phyloP scores from a whole-genome alignment of 2,329 filamentous ascomycete species.

The Dothideomycetes sp. region DNA sequence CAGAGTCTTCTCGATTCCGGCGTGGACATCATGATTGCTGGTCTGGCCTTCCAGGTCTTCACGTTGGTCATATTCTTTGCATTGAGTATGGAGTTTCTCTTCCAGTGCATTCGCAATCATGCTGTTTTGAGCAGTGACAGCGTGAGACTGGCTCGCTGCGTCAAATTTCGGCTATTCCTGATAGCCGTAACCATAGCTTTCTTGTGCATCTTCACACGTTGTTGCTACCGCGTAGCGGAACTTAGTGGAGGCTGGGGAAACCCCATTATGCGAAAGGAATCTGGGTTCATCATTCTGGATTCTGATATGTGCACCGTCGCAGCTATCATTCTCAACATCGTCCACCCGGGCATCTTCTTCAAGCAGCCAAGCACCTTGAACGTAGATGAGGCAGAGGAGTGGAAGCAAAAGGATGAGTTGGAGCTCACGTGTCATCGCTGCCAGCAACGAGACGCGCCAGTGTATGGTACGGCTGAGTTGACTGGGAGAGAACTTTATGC shows the following conservation, averaged over 20 bases:
- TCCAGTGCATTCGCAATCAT: no score
- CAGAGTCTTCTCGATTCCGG: conserved; percentile 32
- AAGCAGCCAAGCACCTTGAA: no score
- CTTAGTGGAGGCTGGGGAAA: conserved; percentile 12
- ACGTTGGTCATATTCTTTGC: conserved; percentile 35
- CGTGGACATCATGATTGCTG: conserved; percentile 44
- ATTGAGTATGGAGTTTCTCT: conserved; percentile 22
- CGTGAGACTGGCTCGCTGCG: no score
- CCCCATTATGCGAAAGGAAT: conserved; percentile 9
- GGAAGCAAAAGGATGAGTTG: no score
- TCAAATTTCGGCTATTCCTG: conserved; percentile 18
- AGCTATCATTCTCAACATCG: conserved; percentile 17
- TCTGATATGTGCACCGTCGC: conserved; percentile 11
- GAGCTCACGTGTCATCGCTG: no score
- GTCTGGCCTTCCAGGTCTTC: conserved; percentile 44
- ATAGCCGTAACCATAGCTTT: conserved; percentile 16
- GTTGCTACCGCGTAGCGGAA: conserved; percentile 19
- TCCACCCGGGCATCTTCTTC: conserved; percentile 21
- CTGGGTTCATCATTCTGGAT: conserved; percentile 12
- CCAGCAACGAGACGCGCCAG: no score
- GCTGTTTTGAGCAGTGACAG: no score
- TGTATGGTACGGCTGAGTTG: no score
- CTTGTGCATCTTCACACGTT: conserved; percentile 17
- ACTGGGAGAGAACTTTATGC: no score
- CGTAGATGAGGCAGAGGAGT: no score